Conservation (phyloP, 1,284 basidiomycete species). For the Malassezia yamatoensis region DNA sequence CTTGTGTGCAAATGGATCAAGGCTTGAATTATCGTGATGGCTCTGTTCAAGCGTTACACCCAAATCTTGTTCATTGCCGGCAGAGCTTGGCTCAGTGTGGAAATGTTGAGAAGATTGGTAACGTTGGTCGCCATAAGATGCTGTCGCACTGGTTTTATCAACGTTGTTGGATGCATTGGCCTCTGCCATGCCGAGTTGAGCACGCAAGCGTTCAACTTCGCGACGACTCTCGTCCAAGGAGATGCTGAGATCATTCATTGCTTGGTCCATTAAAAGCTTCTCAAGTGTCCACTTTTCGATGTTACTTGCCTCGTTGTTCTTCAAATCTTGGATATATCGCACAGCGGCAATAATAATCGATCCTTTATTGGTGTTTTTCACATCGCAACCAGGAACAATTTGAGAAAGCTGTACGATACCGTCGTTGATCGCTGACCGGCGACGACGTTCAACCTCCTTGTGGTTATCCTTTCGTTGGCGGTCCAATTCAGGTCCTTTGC, state of each 20-base stretch:
- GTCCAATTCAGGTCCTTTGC: slow-evolving; percentile 32
- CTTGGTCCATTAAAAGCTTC: slow-evolving; percentile 81
- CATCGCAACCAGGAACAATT: slow-evolving; percentile 69
- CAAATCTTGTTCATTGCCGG: slow-evolving; percentile 8
- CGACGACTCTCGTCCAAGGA: slow-evolving; percentile 32
- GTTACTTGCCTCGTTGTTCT: slow-evolving; percentile 77
- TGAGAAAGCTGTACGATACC: slow-evolving; percentile 83
- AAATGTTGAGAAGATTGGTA: slow-evolving; percentile 8
- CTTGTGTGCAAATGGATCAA: slow-evolving; percentile 11
- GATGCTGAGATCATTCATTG: slow-evolving; percentile 40
- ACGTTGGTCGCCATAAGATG: slow-evolving; percentile 12
- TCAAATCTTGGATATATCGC: slow-evolving; percentile 79
- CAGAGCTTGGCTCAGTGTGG: slow-evolving; percentile 5
- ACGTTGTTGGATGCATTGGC: not conserved
- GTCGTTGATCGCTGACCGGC: slow-evolving; percentile 86
- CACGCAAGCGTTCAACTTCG: slow-evolving; percentile 33
- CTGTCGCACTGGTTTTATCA: not conserved
- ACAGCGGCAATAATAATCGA: slow-evolving; percentile 71
- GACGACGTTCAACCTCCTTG: slow-evolving; percentile 90
- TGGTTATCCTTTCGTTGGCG: slow-evolving; percentile 42
- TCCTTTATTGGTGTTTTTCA: slow-evolving; percentile 67
- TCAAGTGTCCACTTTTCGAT: slow-evolving; percentile 85
- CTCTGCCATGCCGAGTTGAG: slow-evolving; percentile 23
- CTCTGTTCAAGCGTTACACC: slow-evolving; percentile 14
- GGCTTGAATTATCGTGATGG: not conserved